Evolutionary conservation across 1,284 basidiomycete genomes (phyloP), one percentile per base, ranked within the genome.

Genomic region (Phylloboletellus chloephorus): DNA sequence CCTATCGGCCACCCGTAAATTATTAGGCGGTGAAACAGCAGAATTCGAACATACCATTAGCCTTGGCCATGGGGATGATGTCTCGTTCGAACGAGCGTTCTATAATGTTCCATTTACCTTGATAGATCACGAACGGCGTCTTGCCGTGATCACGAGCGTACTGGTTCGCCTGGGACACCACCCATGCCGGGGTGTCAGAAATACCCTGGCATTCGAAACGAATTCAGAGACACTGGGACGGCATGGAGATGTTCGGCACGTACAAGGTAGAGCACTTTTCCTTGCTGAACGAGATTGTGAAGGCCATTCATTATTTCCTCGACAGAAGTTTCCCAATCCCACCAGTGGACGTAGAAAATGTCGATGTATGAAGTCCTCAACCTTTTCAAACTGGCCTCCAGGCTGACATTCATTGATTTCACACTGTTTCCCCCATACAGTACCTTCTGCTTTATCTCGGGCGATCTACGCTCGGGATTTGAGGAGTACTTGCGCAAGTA

Each of bases 31-130:
- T 17, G 5, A 20, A 19, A 26, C 13, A 31, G 25, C 11, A 37
- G 5, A 28, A 4, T 13, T 9, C 1, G 2, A 16, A 38, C 40
- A 36, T 41, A 57, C 74, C 73, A 50, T 68, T 60, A 10, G 51
- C 49, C 13, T 65, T 61, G 7, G 60, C 64, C 73, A 78, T 76
- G 2, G 72, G 74, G 22, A 78, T 64, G 37, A 78, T 74, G 6
- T 78, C 74, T 5, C 72, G 58, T 58, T 76, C 74, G 36, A 75
- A 65, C 25, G 66, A 65, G 12, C 74, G 65, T 8, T 57, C 33
- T 40, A 72, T 57, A n/a, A 74, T 61, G 44, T 64, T 73, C 74
- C 75, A 78, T 17, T 51, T 48, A n/a, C 75, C 75, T 50, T 78
- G 74, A 49, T 78, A 78, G 44, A 78, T 64, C 3, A 66, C 61